Evolutionary conservation across 139 green algal genomes (phyloP).

Genomic region (Auxenochlorella protothecoides): DNA sequence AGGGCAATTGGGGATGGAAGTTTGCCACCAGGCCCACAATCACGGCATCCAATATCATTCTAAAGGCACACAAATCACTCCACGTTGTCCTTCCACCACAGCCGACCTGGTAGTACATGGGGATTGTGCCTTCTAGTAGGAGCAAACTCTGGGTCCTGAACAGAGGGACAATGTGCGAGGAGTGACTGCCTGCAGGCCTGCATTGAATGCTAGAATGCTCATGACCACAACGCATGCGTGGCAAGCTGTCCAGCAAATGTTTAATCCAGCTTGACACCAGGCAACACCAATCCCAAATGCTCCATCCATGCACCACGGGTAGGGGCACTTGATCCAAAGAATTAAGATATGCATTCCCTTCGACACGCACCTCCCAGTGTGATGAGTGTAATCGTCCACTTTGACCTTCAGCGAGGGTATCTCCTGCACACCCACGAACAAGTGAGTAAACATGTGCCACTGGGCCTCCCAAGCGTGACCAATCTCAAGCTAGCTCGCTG

Average conservation of each 20-base stretch:
- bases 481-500: neutral
- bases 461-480: neutral
- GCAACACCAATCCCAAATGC: too few relatives aligned
- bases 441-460: neutral
- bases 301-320: neutral
- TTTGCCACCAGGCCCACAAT: neutral
- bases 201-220: neutral
- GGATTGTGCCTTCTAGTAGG: conserved; percentile 73
- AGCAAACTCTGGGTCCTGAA: conserved; percentile 48
- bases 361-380: conserved; percentile 39
- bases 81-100: too few relatives aligned
- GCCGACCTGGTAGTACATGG: conserved; percentile 67
- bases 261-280: neutral
- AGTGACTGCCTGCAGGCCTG: neutral
- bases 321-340: neutral
- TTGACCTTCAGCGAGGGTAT: conserved; percentile 48
- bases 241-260: neutral
- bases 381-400: conserved; percentile 38
- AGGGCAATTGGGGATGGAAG: too few relatives aligned
- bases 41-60: neutral
- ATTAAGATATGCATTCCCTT: conserved; percentile 1
- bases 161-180: neutral
- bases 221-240: neutral
- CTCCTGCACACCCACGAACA: conserved; percentile 30
- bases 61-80: neutral